A percentile compares a stretch with the other conserved stretches of the same genome.
These are phyloP conservation scores for Skeletonema grethae DNA, from an alignment of 108 stramenopile genomes.

Conservation along the genomic window DNA sequence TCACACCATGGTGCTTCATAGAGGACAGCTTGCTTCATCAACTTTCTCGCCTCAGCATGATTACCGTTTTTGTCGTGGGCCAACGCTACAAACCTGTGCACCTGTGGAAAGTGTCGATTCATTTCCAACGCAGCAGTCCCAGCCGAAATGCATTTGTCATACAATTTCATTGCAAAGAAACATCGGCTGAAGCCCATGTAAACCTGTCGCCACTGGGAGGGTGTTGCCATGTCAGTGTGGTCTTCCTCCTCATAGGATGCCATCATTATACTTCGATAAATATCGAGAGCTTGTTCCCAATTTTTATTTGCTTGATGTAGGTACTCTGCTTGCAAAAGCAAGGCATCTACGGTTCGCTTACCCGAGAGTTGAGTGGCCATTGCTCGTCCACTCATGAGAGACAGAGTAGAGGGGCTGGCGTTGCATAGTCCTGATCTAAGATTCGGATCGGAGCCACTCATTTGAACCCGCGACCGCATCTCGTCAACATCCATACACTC, in stretches of 20 bases:
- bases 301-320: constrained; percentile 16
- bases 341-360: not conserved
- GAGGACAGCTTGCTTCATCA: constrained; percentile 45
- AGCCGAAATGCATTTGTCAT: constrained; percentile 33
- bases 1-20: constrained; percentile 64
- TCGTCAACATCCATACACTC: constrained; percentile 15
- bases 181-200: constrained; percentile 44
- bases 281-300: constrained; percentile 10
- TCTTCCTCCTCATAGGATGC: constrained; percentile 7
- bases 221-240: not conserved
- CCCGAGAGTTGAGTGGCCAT: constrained; percentile 27
- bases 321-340: constrained; percentile 16
- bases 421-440: constrained; percentile 16
- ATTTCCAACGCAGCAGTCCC: constrained; percentile 42
- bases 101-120: constrained; percentile 58
- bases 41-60: constrained; percentile 20
- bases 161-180: constrained; percentile 34
- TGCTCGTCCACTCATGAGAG: constrained; percentile 8
- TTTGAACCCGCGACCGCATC: not conserved
- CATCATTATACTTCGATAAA: constrained; percentile 20
- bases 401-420: not conserved
- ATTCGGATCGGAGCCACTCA: no score
- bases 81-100: constrained; percentile 58
- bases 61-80: constrained; percentile 44
- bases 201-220: constrained; percentile 8